Base-by-base conservation (phyloP, 1,284 basidiomycete genomes). In the Rhodotorula sp. region DNA sequence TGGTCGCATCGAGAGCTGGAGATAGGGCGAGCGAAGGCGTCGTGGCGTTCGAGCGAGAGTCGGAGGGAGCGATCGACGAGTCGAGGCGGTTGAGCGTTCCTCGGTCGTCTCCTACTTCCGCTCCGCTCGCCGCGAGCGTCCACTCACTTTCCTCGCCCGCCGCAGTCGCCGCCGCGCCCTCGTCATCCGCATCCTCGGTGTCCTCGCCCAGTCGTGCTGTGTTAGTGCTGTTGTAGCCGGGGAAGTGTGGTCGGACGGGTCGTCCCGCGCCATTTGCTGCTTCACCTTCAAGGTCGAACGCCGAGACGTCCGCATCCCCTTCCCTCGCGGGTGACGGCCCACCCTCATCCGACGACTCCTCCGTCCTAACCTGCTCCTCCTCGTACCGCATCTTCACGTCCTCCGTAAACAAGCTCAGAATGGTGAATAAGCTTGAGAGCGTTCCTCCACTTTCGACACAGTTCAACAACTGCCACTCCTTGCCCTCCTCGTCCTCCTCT, bases 381-480 rank as follows among this genome's bases (percentile, higher is more conserved):
- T 86, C 86, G 91, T 92, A 95, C 69, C 91, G 89, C 75, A 98
- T 87, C 80, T 94, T 90, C 76, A 99, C 89, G 78, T 98, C 91
- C 80, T 99, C 95, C 2, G 96, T 99, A 81, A 99, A 99, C 58
- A 99, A 84, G 67, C 82, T 91, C 62, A 99, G 85, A 78, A 99
- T 99, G 20, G 93, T 97, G 81, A 99, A 98, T 51, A 98, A 84
- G 76, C 92, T 95, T 51, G 93, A 95, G 22, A 98, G 83, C 0
- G 94, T 99, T 16, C 95, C 93, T 9, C 94, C 94, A n/a, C 88
- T 90, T 51, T 90, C 88, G 40, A 97, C 94, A 82, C 94, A 92
- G 77, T 96, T 97, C 56, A 97, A 84, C 8, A 97, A 83, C 77
- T 94, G 92, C 80, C 92, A 96, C 10, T 65, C 61, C 1, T 52